A percentile compares a stretch with the other conserved stretches of the same genome.
Conservation (phyloP, 768 basidiomycete species). For the Agaricus bisporus region DNA sequence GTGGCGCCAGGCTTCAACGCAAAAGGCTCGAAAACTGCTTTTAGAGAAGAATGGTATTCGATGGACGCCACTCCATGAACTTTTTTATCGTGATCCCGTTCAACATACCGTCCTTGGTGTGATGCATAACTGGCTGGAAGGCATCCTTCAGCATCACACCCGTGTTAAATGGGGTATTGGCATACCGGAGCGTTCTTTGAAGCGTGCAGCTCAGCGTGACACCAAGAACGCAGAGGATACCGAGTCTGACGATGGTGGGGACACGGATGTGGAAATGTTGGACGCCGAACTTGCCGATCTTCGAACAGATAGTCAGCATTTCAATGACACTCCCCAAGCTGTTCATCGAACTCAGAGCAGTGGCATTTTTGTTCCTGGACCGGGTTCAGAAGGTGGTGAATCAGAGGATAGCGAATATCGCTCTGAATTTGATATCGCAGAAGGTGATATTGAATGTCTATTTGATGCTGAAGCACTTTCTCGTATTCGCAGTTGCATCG, state of each 20-base stretch:
- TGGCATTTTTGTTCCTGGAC: too few relatives aligned
- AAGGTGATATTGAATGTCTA: background rate
- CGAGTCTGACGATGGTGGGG: background rate
- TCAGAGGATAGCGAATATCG: background rate
- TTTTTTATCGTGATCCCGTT: slow-evolving; percentile 19
- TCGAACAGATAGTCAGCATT: background rate
- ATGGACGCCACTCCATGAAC: slow-evolving; percentile 16
- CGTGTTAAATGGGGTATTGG: background rate
- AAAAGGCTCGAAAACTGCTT: slow-evolving; percentile 11
- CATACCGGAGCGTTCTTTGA: background rate
- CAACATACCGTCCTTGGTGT: slow-evolving; percentile 17
- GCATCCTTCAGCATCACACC: background rate
- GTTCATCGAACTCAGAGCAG: background rate
- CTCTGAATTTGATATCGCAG: background rate
- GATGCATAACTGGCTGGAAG: slow-evolving; percentile 23
- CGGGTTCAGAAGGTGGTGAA: background rate
- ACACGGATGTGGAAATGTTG: background rate
- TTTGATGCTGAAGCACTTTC: slow-evolving; percentile 6
- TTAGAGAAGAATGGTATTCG: slow-evolving; percentile 15
- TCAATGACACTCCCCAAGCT: background rate
- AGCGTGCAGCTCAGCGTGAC: too few relatives aligned
- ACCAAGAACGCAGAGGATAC: too few relatives aligned
- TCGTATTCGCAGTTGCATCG: slow-evolving; percentile 11
- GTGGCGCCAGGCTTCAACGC: slow-evolving; percentile 14
- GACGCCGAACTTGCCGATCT: background rate